Conservation (phyloP, 2,329 filamentous ascomycete genomes). For the Diaporthe vaccinii region DNA sequence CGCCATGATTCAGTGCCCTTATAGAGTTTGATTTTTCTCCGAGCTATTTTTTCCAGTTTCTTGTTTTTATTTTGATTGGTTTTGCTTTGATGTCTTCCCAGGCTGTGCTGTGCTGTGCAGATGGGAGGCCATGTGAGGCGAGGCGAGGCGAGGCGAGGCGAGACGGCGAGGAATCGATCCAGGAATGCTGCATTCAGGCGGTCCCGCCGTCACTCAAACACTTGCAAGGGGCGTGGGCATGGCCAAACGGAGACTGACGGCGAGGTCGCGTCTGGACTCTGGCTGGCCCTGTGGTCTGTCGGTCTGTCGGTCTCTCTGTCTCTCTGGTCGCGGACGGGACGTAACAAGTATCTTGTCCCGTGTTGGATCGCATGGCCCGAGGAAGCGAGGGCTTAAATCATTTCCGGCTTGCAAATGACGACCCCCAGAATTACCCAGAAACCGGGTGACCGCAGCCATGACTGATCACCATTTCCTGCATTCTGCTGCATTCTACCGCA, state of each 20-base stretch:
- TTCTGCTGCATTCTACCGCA: background rate
- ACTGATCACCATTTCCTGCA: constrained; percentile 22
- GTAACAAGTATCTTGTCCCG: background rate
- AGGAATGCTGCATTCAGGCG: constrained; percentile 1
- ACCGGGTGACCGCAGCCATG: constrained; percentile 30
- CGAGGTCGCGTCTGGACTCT: constrained; percentile 9
- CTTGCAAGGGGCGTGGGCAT: background rate
- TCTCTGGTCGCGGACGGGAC: background rate
- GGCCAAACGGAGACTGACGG: background rate
- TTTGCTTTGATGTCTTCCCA: background rate
- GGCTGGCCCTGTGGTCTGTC: constrained; percentile 22
- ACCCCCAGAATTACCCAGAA: constrained; percentile 8
- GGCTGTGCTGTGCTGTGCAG: background rate
- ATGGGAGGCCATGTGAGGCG: background rate
- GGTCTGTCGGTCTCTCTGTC: background rate
- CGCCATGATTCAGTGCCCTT: constrained; percentile 22
- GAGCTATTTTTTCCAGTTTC: background rate
- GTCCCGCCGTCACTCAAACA: background rate
- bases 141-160: background rate
- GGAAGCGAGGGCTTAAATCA: background rate
- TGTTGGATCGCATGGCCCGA: constrained; percentile 4
- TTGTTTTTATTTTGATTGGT: background rate
- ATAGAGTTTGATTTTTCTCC: background rate
- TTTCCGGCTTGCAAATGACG: constrained; percentile 26
- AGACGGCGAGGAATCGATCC: background rate